These are phyloP conservation scores for Petunia axillaris DNA, from an alignment of 257 asterid genomes.

Conservation along the genomic window DNA sequence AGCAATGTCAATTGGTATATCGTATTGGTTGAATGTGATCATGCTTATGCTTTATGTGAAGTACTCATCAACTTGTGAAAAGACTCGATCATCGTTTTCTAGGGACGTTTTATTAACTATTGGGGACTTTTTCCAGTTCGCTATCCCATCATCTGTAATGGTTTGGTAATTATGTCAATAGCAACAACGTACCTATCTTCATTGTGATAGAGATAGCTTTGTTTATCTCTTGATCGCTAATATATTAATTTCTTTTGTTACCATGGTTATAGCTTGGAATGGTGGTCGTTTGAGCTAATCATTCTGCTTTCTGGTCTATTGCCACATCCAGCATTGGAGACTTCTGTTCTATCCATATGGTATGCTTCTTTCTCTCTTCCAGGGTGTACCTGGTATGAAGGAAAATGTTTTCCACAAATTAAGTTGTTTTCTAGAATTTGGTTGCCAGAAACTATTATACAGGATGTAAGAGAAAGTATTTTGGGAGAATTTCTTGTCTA, in stretches of 20 bases:
- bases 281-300: constrained; percentile 85
- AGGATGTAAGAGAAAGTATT: too few species aligned
- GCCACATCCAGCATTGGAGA: constrained; percentile 77
- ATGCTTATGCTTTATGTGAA: constrained; percentile 55
- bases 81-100: constrained; percentile 45
- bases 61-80: constrained; percentile 57
- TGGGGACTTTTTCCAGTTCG: constrained; percentile 65
- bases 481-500: too few species aligned
- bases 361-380: constrained; percentile 17
- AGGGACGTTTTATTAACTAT: constrained; percentile 45
- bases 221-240: not conserved
- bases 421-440: too few species aligned
- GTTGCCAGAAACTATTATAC: too few species aligned
- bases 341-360: constrained; percentile 82
- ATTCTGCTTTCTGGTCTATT: constrained; percentile 70
- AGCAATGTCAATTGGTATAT: constrained; percentile 66
- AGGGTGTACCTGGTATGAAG: too few species aligned
- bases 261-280: constrained; percentile 52
- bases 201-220: not conserved
- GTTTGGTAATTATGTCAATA: constrained; percentile 58
- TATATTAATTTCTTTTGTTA: not conserved
- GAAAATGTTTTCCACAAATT: too few species aligned
- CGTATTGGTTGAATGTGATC: constrained; percentile 72
- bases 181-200: not conserved
- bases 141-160: constrained; percentile 83